Evolutionary conservation across 768 basidiomycete species (phyloP), one percentile per base, ranked within the genome.

Genomic region (Russula ochroleuca): DNA sequence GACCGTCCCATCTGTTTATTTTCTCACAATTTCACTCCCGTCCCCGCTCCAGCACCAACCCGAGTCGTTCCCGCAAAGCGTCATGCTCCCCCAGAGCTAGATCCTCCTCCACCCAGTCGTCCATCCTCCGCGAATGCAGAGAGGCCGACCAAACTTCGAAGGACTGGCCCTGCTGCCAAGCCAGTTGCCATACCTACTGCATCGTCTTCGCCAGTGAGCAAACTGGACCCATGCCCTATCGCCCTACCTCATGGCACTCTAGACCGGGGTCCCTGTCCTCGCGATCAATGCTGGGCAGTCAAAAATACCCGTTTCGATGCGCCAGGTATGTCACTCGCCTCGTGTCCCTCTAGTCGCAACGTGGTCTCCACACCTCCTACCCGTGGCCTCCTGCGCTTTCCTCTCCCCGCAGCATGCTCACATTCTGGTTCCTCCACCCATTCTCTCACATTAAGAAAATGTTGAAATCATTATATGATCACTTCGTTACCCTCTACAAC

Each of bases 401-500:
- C 45, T 21, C 43, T 23, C 35, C 51, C 61, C 3, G 55, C 33
- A 56, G 31, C 35, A 43, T 59, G 57, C 57, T 60, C 40, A 58
- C 45, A 54, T 47, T 28, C 31, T 47, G 54, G 31, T 21, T 53
- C 23, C 25, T 59, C 33, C 13, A n/a, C 37, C 33, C 57, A 49
- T 50, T 45, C 49, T 21, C 56, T 37, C 56, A 47, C 23, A 50
- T 61, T 40, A 49, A 91, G 86, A 79, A 85, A 1, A 84, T 92
- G 88, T 77, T 94, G 64, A 88, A 87, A 73, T 80, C 77, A 0
- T 75, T 94, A 13, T 87, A 86, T 69, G 83, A 88, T 28, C 87
- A 90, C 69, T 94, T 91, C 70, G 66, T 77, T 35, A 76, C 84
- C 25, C 76, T 94, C 2, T 94, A 94, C 75, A 75, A 82, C 10